Evolutionary conservation across 805 yeast genomes (phyloP).

Genomic region (Sungouiozyma intestinalis): DNA sequence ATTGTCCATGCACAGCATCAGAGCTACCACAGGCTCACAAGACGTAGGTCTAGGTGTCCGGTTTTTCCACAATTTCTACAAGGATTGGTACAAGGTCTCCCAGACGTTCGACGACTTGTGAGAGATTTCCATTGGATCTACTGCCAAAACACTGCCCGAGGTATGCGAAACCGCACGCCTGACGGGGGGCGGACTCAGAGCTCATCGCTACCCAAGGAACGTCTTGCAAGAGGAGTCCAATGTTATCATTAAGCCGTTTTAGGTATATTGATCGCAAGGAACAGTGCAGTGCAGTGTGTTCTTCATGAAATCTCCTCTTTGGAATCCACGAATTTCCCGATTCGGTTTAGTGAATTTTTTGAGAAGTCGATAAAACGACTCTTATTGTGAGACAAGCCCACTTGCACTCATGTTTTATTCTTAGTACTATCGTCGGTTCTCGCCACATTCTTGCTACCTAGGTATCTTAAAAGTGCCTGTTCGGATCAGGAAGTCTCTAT

Average conservation of each 20-base stretch:
- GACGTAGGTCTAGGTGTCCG: slow-evolving; percentile 68
- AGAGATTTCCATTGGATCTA: neutral
- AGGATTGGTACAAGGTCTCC: slow-evolving; percentile 53
- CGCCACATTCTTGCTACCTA: neutral
- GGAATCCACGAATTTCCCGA: neutral
- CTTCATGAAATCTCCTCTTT: neutral
- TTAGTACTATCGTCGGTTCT: too few relatives aligned
- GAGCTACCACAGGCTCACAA: slow-evolving; percentile 70
- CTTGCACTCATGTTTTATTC: neutral
- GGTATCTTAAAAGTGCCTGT: too few relatives aligned
- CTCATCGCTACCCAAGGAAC: too few relatives aligned
- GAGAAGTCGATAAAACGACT: neutral
- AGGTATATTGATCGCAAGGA: too few relatives aligned
- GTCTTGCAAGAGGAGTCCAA: slow-evolving; percentile 29
- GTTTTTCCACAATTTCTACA: slow-evolving; percentile 60
- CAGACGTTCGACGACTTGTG: slow-evolving; percentile 42
- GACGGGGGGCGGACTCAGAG: too few relatives aligned
- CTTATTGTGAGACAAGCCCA: neutral
- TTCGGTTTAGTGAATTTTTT: neutral
- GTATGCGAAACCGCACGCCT: too few relatives aligned
- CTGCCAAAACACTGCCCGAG: too few relatives aligned
- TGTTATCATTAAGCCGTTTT: neutral
- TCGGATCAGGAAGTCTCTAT: too few relatives aligned
- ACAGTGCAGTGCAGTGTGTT: too few relatives aligned
- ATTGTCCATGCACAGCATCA: slow-evolving; percentile 75